Percentiles rank a stretch among this genome's conserved stretches.
These are phyloP conservation scores for Chlorella sp. DNA, from an alignment of 139 green algal genomes.

Conservation along the genomic window DNA sequence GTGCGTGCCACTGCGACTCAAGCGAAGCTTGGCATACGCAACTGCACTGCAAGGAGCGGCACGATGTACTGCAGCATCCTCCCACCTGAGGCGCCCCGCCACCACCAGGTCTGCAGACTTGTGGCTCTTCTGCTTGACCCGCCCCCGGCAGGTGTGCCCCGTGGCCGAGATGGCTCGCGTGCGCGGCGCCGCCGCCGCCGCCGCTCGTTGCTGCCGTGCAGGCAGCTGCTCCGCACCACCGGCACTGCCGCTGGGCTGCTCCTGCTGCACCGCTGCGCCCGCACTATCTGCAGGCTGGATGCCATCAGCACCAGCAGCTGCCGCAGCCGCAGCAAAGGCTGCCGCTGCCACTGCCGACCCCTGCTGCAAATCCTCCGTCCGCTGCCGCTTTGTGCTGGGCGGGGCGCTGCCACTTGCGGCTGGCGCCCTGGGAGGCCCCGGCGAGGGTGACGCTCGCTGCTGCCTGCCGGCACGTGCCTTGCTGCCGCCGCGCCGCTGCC, in stretches of 20 bases:
- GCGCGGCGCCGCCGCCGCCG: neutral
- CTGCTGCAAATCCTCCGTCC: neutral
- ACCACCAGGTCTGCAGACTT: slow-evolving; percentile 74
- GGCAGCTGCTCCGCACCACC: neutral
- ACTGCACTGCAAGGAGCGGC: too few relatives aligned
- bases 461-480: neutral
- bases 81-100: slow-evolving; percentile 62
- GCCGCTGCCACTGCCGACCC: neutral
- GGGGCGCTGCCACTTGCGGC: neutral
- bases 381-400: neutral
- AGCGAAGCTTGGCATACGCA: too few relatives aligned
- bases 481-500: neutral
- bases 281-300: neutral
- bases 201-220: neutral
- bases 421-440: neutral
- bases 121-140: slow-evolving; percentile 85
- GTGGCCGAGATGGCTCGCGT: slow-evolving; percentile 65
- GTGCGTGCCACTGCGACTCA: too few relatives aligned
- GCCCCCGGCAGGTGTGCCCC: slow-evolving; percentile 81
- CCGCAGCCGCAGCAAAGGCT: neutral
- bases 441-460: neutral
- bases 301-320: neutral
- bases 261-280: neutral
- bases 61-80: too few relatives aligned
- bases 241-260: neutral